Percentiles rank a stretch among this genome's conserved stretches.
These are phyloP conservation scores for Suhomyces canberraensis DNA, from an alignment of 805 yeast genomes.

Conservation along the genomic window DNA sequence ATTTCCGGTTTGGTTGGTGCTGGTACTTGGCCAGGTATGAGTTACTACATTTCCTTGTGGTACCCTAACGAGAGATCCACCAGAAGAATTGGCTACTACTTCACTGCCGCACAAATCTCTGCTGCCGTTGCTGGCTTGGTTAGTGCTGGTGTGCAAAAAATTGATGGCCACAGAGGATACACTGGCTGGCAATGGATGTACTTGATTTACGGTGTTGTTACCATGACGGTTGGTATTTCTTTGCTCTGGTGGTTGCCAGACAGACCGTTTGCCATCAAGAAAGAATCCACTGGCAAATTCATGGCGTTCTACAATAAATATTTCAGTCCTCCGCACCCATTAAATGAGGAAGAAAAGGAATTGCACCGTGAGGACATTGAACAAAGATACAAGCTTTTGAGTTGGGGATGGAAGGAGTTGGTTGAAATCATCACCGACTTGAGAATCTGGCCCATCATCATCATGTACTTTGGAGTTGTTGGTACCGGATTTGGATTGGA, in stretches of 20 bases:
- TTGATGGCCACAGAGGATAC: conserved; percentile 67
- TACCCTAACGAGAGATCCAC: conserved; percentile 78
- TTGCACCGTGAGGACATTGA: conserved; percentile 63
- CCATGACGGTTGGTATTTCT: conserved; percentile 59
- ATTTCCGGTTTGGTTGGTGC: conserved; percentile 77
- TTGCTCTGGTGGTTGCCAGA: conserved; percentile 87
- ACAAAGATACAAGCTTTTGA: conserved; percentile 41
- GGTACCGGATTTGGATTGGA: conserved; percentile 89
- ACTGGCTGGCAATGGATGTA: conserved; percentile 89
- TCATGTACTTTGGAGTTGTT: conserved; percentile 91
- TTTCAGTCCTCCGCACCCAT: conserved; percentile 43
- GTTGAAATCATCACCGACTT: conserved; percentile 52
- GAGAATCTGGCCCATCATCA: conserved; percentile 73
- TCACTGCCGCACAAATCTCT: conserved; percentile 88
- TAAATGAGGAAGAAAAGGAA: conserved; percentile 48
- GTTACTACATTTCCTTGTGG: conserved; percentile 80
- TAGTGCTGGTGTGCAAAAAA: conserved; percentile 82
- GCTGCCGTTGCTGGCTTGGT: conserved; percentile 88
- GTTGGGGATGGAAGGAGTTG: conserved; percentile 64
- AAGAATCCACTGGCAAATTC: conserved; percentile 12
- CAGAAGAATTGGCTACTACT: conserved; percentile 79
- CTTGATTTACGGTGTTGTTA: conserved; percentile 69
- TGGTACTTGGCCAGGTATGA: conserved; percentile 89
- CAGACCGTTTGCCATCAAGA: conserved; percentile 45
- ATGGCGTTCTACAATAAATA: conserved; percentile 19